Evolutionary conservation across 768 basidiomycete genomes (phyloP).

Genomic region (Butyriboletus loyo): DNA sequence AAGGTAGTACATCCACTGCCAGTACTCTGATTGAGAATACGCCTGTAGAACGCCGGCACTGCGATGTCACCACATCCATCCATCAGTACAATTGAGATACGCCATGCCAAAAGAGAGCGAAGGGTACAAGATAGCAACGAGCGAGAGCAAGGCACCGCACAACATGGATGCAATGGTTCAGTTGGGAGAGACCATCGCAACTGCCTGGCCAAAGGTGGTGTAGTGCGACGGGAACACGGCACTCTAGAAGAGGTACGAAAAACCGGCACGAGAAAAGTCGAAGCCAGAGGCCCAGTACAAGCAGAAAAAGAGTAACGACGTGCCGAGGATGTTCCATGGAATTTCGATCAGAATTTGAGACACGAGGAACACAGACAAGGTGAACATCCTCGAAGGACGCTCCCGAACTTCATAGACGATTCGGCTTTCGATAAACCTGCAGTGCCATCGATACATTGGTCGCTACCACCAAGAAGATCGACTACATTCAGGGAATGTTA

Average conservation of each 20-base stretch:
- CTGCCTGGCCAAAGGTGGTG: slow-evolving; percentile 39
- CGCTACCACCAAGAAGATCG: slow-evolving; percentile 50
- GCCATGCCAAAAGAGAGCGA: background rate
- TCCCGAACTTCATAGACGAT: slow-evolving; percentile 62
- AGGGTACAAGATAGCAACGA: slow-evolving; percentile 43
- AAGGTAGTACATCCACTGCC: slow-evolving; percentile 38
- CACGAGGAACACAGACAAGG: slow-evolving; percentile 57
- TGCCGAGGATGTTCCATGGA: slow-evolving; percentile 42
- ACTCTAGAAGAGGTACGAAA: slow-evolving; percentile 37
- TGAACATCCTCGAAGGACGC: slow-evolving; percentile 60
- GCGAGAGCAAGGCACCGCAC: slow-evolving; percentile 37
- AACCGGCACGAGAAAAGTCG: slow-evolving; percentile 36
- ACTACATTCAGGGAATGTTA: slow-evolving; percentile 25
- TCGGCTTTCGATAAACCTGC: slow-evolving; percentile 54
- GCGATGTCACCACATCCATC: background rate
- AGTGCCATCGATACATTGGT: slow-evolving; percentile 46
- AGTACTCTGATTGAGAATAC: slow-evolving; percentile 33
- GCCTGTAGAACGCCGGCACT: slow-evolving; percentile 24
- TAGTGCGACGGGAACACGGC: slow-evolving; percentile 44
- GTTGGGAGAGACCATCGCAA: slow-evolving; percentile 42
- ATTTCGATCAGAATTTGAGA: slow-evolving; percentile 48
- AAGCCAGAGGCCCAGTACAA: slow-evolving; percentile 51
- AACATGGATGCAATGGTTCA: slow-evolving; percentile 39
- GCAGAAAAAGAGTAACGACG: slow-evolving; percentile 43
- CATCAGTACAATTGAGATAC: background rate